These are phyloP conservation scores for Viridothelium virens DNA, from an alignment of 495 filamentous ascomycete species.

Conservation along the genomic window DNA sequence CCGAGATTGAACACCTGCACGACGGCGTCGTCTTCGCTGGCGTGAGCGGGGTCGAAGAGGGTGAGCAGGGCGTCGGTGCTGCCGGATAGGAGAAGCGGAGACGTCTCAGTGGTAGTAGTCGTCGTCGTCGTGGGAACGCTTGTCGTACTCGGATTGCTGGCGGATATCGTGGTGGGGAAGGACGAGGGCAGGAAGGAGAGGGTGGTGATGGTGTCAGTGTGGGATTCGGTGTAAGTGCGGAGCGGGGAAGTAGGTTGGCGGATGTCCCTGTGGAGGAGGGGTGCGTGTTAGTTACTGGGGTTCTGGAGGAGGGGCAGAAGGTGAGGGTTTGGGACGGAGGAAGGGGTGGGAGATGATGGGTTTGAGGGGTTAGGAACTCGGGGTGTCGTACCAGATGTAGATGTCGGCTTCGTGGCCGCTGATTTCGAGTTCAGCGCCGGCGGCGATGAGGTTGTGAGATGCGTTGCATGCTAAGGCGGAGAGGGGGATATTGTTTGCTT, in stretches of 20 bases:
- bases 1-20: slow-evolving; percentile 82
- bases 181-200: slow-evolving; percentile 61
- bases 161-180: no score
- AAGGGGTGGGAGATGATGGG: slow-evolving; percentile 9
- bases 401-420: slow-evolving; percentile 57
- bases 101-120: slow-evolving; percentile 36
- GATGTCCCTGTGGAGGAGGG: slow-evolving; percentile 54
- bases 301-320: slow-evolving; percentile 21
- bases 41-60: slow-evolving; percentile 64
- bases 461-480: slow-evolving; percentile 61
- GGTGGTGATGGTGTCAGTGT: slow-evolving; percentile 88
- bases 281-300: slow-evolving; percentile 26
- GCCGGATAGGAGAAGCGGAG: slow-evolving; percentile 64
- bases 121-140: no score
- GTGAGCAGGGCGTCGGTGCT: slow-evolving; percentile 91
- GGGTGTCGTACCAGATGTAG: slow-evolving; percentile 55
- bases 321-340: slow-evolving; percentile 2
- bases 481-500: slow-evolving; percentile 45
- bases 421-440: slow-evolving; percentile 66
- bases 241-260: slow-evolving; percentile 48
- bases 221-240: slow-evolving; percentile 70
- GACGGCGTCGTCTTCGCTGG: slow-evolving; percentile 80
- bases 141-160: no score
- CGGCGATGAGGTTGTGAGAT: slow-evolving; percentile 53
- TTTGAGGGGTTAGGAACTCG: background rate